Percentiles rank a stretch among this genome's conserved stretches.
Evolutionary conservation across 805 yeast species (phyloP).

Genomic region (Wickerhamiella brachini): DNA sequence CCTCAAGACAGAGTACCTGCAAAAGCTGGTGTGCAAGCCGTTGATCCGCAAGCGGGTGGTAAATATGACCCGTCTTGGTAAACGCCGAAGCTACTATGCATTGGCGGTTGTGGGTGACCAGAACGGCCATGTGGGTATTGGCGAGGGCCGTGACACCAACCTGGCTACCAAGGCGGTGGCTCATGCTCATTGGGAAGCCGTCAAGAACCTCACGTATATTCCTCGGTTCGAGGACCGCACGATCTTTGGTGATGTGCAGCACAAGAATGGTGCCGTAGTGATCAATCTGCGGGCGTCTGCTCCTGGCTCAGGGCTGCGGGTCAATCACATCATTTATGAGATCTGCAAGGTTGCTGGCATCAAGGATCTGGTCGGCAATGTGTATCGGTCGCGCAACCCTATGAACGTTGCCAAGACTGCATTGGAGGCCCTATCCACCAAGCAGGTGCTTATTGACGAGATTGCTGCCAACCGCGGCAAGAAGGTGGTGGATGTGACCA

Average conservation of each 20-base stretch:
- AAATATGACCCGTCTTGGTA: slow-evolving; percentile 57
- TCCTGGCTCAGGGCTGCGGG: slow-evolving; percentile 86
- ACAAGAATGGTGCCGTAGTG: slow-evolving; percentile 77
- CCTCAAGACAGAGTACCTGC: slow-evolving; percentile 16
- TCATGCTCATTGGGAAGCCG: slow-evolving; percentile 89
- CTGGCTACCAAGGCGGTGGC: slow-evolving; percentile 60
- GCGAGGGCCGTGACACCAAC: slow-evolving; percentile 82
- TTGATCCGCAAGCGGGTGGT: slow-evolving; percentile 51
- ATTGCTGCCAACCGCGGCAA: slow-evolving; percentile 87
- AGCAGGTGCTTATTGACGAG: slow-evolving; percentile 73
- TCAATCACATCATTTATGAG: slow-evolving; percentile 79
- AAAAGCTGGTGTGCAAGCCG: slow-evolving; percentile 18
- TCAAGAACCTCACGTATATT: slow-evolving; percentile 64
- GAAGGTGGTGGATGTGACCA: slow-evolving; percentile 84
- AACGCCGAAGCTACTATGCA: slow-evolving; percentile 52
- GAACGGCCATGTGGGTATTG: slow-evolving; percentile 87
- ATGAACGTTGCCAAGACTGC: slow-evolving; percentile 91
- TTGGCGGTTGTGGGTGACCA: slow-evolving; percentile 85
- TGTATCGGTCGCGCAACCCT: slow-evolving; percentile 81
- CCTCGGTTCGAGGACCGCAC: slow-evolving; percentile 90
- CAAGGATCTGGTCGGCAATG: slow-evolving; percentile 82
- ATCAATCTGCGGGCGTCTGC: slow-evolving; percentile 76
- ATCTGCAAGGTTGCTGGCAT: slow-evolving; percentile 89
- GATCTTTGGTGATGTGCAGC: slow-evolving; percentile 66
- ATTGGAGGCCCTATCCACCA: slow-evolving; percentile 60